These are phyloP conservation scores for Russula vinacea DNA, from an alignment of 768 basidiomycete genomes.

Conservation along the genomic window DNA sequence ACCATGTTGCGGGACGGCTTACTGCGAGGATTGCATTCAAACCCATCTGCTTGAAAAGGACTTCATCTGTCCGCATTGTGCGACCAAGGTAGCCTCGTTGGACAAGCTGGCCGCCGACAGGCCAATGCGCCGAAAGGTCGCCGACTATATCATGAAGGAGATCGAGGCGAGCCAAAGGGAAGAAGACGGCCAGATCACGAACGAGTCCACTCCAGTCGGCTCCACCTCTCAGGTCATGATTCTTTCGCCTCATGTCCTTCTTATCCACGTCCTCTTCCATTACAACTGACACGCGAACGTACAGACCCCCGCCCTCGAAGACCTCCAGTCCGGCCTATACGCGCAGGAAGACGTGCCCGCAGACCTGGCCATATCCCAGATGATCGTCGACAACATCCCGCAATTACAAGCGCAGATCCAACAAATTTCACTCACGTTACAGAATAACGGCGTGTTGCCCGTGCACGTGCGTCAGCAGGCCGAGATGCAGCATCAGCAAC, in stretches of 20 bases:
- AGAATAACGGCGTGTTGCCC: conserved; percentile 69
- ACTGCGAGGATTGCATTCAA: conserved; percentile 97
- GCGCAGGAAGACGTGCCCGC: conserved; percentile 65
- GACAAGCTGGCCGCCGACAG: conserved; percentile 84
- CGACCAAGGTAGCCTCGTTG: conserved; percentile 80
- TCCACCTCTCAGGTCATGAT: conserved; percentile 17
- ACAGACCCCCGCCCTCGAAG: conserved; percentile 25
- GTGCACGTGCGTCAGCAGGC: conserved; percentile 71
- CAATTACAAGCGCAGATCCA: conserved; percentile 81
- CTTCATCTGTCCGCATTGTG: conserved; percentile 90
- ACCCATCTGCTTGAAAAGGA: conserved; percentile 91
- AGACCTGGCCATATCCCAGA: conserved; percentile 65
- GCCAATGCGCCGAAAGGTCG: conserved; percentile 70
- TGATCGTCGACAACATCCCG: conserved; percentile 71
- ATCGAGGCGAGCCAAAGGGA: conserved; percentile 77
- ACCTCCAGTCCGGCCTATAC: conserved; percentile 56
- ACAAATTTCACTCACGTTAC: conserved; percentile 77
- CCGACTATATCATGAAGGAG: conserved; percentile 76
- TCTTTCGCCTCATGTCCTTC: neutral
- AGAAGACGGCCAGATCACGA: conserved; percentile 34
- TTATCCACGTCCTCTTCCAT: neutral
- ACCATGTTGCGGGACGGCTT: conserved; percentile 86
- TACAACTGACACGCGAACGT: neutral
- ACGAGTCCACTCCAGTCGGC: conserved; percentile 17
- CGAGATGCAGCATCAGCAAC: conserved; percentile 78